Evolutionary conservation across 305 asterid genomes (phyloP).

Genomic region (Ajuga reptans): DNA sequence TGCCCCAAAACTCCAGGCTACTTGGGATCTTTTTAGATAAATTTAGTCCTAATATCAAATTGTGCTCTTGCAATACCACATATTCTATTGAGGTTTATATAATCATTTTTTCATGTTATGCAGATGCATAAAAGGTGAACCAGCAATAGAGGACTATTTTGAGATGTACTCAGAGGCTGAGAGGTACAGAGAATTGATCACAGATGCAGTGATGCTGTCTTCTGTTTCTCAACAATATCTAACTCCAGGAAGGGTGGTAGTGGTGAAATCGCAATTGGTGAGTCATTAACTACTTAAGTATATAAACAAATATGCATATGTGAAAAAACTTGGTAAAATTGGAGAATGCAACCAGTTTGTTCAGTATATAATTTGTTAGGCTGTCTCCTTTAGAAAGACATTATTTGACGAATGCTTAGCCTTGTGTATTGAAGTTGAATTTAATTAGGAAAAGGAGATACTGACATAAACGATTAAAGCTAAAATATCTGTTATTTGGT

Average conservation of each 20-base stretch:
- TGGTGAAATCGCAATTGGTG: slow-evolving; percentile 74
- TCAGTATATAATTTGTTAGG: background rate
- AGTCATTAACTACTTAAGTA: slow-evolving; percentile 26
- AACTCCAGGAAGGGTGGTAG: slow-evolving; percentile 76
- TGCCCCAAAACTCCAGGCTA: slow-evolving; percentile 6
- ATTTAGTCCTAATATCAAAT: background rate
- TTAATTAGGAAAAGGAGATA: background rate
- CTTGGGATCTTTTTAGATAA: slow-evolving; percentile 8
- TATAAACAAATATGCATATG: slow-evolving; percentile 11
- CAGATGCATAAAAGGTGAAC: slow-evolving; percentile 97
- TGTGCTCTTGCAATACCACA: slow-evolving; percentile 1
- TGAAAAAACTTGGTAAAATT: slow-evolving; percentile 12
- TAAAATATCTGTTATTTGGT: slow-evolving; percentile 7
- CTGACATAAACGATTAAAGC: background rate
- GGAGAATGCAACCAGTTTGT: slow-evolving; percentile 14
- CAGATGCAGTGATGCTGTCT: slow-evolving; percentile 76
- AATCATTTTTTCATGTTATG: slow-evolving; percentile 28
- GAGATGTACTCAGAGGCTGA: slow-evolving; percentile 74
- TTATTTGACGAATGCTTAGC: slow-evolving; percentile 1
- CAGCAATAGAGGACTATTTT: slow-evolving; percentile 87
- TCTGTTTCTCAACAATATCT: slow-evolving; percentile 55
- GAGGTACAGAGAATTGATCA: slow-evolving; percentile 35
- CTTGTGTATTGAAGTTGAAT: background rate
- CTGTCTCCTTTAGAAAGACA: background rate
- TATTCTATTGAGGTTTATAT: slow-evolving; percentile 18